Percentiles rank a stretch among this genome's conserved stretches.
These are phyloP conservation scores for Dujonia santamariae DNA, from an alignment of 1,139 yeast species.

Conservation along the genomic window DNA sequence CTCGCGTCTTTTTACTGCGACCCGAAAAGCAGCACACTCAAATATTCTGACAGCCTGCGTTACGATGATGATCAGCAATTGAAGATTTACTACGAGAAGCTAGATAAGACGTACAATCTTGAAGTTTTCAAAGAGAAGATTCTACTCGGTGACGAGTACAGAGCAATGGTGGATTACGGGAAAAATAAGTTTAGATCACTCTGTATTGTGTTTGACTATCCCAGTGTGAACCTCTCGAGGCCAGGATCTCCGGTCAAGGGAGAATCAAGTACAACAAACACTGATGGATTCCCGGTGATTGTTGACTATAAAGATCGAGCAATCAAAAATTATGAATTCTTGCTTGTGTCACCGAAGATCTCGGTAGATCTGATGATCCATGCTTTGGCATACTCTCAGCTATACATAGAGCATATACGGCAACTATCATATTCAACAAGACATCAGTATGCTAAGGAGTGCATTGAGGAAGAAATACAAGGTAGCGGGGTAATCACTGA, in stretches of 20 bases:
- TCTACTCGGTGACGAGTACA: constrained; percentile 50
- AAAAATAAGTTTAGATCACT: constrained; percentile 63
- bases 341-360: constrained; percentile 38
- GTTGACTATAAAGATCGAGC: constrained; percentile 23
- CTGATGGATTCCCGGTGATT: constrained; percentile 21
- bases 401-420: constrained; percentile 55
- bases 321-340: constrained; percentile 35
- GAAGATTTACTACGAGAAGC: constrained; percentile 21
- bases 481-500: constrained; percentile 17
- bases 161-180: constrained; percentile 60
- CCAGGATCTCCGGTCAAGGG: constrained; percentile 19
- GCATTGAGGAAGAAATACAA: constrained; percentile 12
- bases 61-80: no score
- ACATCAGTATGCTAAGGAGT: constrained; percentile 18
- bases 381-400: constrained; percentile 26
- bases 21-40: constrained; percentile 15
- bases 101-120: constrained; percentile 54
- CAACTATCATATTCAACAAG: constrained; percentile 13
- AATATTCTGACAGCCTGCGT: constrained; percentile 13
- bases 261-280: not conserved
- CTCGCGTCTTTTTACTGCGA: constrained; percentile 34
- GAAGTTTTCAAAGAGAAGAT: constrained; percentile 34
- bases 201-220: constrained; percentile 50
- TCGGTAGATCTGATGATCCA: constrained; percentile 40
- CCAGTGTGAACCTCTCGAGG: constrained; percentile 24